Conservation (phyloP, 352 stramenopile genomes). For the Pythium sp. region DNA sequence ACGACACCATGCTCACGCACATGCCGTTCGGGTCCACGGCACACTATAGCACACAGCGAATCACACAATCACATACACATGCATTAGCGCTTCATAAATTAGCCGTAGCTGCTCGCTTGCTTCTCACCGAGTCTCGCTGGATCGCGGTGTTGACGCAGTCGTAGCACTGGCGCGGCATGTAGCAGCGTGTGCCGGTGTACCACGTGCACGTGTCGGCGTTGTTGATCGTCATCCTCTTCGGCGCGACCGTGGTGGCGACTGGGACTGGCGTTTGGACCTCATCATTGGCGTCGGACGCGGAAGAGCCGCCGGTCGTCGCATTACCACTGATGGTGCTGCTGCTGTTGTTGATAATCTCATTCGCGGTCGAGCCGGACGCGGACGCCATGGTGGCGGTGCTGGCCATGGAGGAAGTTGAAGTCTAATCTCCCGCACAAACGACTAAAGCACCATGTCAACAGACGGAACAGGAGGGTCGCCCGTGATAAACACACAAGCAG, state of each 20-base stretch:
- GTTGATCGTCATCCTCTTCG: constrained; percentile 11
- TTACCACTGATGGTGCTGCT: not conserved
- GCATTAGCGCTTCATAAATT: no score
- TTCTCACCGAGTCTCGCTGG: constrained; percentile 2
- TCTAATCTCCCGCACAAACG: not conserved
- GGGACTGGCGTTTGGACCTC: not conserved
- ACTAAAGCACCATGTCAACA: not conserved
- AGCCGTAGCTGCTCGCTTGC: not conserved
- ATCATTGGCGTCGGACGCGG: not conserved
- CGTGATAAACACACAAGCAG: not conserved
- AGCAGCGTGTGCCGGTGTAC: constrained; percentile 15
- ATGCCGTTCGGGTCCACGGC: constrained; percentile 13
- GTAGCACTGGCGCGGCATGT: constrained; percentile 19
- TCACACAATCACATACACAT: not conserved
- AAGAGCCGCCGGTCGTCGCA: not conserved
- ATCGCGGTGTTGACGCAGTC: constrained; percentile 20
- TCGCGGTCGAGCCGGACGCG: not conserved
- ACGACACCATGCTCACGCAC: constrained; percentile 15
- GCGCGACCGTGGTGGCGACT: constrained; percentile 9
- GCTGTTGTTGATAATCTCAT: not conserved
- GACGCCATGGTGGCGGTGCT: not conserved
- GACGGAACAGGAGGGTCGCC: not conserved
- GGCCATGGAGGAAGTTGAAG: not conserved
- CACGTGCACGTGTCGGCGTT: constrained; percentile 15
- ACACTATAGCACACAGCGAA: constrained; percentile 4